These are phyloP conservation scores for Rhizopogon hawkerae DNA, from an alignment of 1,284 basidiomycete species.

Conservation along the genomic window DNA sequence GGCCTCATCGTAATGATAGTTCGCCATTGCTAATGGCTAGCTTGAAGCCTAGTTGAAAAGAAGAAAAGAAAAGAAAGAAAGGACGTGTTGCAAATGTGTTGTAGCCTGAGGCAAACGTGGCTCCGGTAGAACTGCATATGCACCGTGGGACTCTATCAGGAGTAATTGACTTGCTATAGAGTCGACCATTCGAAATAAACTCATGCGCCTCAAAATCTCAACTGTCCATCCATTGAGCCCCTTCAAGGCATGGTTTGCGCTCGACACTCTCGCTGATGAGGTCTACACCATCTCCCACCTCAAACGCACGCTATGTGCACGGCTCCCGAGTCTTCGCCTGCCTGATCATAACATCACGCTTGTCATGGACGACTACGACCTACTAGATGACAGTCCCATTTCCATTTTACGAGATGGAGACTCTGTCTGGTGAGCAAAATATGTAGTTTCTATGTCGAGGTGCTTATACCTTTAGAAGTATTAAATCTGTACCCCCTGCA, in stretches of 20 bases:
- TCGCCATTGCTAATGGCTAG: conserved; percentile 43
- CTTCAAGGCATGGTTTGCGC: conserved; percentile 36
- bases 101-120: conserved; percentile 2
- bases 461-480: neutral
- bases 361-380: conserved; percentile 37
- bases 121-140: neutral
- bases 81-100: neutral
- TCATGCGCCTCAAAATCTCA: conserved; percentile 37
- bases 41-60: neutral
- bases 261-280: conserved; percentile 17
- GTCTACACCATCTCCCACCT: conserved; percentile 5
- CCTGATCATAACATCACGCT: conserved; percentile 23
- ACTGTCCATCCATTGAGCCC: conserved; percentile 31
- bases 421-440: conserved; percentile 30
- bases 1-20: conserved; percentile 82
- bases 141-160: conserved; percentile 1
- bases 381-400: conserved; percentile 33
- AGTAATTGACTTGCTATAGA: neutral
- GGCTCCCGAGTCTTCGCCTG: conserved; percentile 11
- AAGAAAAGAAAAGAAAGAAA: neutral
- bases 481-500: neutral
- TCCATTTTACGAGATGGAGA: conserved; percentile 38
- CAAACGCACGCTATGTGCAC: conserved; percentile 17
- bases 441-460: conserved; percentile 10
- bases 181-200: too few relatives aligned